Percentiles rank a stretch among this genome's conserved stretches.
Evolutionary conservation across 495 filamentous ascomycete genomes (phyloP).

Genomic region (Neurospora discreta): DNA sequence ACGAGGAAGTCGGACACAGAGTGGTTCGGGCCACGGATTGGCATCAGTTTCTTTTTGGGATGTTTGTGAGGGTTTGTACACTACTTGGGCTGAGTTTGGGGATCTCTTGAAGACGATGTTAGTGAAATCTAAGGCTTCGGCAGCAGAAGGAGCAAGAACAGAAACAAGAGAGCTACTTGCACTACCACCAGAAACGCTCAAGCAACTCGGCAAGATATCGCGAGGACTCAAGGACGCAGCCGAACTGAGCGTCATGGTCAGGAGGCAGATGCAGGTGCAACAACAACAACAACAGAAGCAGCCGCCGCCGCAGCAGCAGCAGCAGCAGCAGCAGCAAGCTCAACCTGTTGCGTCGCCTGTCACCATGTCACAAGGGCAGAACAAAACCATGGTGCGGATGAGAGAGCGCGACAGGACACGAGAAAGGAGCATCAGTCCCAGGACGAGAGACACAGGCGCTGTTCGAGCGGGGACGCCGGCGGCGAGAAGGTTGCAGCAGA

Average conservation of each 20-base stretch:
- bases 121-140: conserved; percentile 31
- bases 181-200: conserved; percentile 50
- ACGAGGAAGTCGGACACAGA: background rate
- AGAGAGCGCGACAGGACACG: background rate
- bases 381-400: background rate
- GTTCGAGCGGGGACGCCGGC: background rate
- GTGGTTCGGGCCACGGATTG: conserved; percentile 24
- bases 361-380: background rate
- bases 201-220: conserved; percentile 62
- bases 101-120: conserved; percentile 49
- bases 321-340: background rate
- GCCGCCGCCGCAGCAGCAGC: background rate
- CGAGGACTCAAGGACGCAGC: conserved; percentile 62
- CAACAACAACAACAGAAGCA: background rate
- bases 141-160: background rate
- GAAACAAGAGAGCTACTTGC: conserved; percentile 15
- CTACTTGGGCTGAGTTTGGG: conserved; percentile 60
- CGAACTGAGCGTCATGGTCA: conserved; percentile 46
- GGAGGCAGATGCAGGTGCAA: background rate
- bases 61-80: conserved; percentile 58
- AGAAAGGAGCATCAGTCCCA: background rate
- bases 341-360: background rate
- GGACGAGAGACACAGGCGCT: background rate
- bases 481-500: background rate
- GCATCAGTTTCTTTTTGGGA: conserved; percentile 66